These are phyloP conservation scores for Cercospora berteroae DNA, from an alignment of 2,329 filamentous ascomycete species.

Conservation along the genomic window DNA sequence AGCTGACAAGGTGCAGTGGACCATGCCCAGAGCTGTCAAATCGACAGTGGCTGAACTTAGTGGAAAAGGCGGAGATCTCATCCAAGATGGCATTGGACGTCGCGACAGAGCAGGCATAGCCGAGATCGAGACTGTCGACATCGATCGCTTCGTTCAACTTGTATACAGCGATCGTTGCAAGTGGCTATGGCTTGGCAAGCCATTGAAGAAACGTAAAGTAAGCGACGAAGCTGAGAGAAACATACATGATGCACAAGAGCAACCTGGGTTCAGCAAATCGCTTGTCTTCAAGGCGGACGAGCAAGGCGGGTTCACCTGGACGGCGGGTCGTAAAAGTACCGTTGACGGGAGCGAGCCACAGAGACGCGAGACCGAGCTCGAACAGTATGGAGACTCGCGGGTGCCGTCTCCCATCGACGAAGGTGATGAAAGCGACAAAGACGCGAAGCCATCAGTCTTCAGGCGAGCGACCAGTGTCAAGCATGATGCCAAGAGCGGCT, in stretches of 20 bases:
- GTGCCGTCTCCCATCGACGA: conserved; percentile 29
- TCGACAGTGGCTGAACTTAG: conserved; percentile 91
- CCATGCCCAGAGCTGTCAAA: conserved; percentile 89
- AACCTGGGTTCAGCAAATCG: conserved; percentile 31
- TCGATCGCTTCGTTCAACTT: conserved; percentile 77
- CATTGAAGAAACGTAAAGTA: conserved; percentile 57
- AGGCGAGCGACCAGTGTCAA: conserved; percentile 77
- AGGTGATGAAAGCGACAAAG: conserved; percentile 37
- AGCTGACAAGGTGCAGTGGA: conserved; percentile 84
- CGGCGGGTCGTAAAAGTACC: conserved; percentile 48
- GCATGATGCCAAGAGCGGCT: conserved; percentile 75
- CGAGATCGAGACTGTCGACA: conserved; percentile 87
- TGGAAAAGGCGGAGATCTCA: conserved; percentile 89
- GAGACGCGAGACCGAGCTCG: conserved; percentile 22
- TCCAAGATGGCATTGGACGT: conserved; percentile 85
- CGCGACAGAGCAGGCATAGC: conserved; percentile 86
- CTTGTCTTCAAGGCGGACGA: conserved; percentile 60
- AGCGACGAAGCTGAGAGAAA: conserved; percentile 12
- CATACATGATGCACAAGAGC: conserved; percentile 17
- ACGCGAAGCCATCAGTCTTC: conserved; percentile 56
- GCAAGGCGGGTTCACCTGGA: conserved; percentile 46
- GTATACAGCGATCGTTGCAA: conserved; percentile 80
- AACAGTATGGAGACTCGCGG: conserved; percentile 26
- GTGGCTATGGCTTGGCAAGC: conserved; percentile 93
- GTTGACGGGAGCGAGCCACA: conserved; percentile 46